Percentiles rank a stretch among this genome's conserved stretches.
phyloP scores from a whole-genome alignment of 371 early-diverging fungal species.

The Furculomyces boomerangus region DNA sequence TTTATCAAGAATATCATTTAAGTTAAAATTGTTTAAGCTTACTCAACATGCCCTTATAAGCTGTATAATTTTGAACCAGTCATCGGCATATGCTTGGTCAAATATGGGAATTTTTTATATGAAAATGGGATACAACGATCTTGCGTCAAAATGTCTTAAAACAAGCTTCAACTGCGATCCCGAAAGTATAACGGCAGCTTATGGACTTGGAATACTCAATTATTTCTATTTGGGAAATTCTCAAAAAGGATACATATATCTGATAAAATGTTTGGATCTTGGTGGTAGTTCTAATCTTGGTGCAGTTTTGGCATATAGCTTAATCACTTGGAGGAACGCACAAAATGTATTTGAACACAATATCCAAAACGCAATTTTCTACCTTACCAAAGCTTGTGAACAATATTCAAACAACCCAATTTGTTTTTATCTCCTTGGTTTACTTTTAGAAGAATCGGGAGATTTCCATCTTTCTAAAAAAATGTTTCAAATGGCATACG shows the following conservation, averaged over 20 bases:
- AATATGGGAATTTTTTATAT: background rate
- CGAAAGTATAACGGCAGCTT: background rate
- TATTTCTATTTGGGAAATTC: background rate
- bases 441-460: background rate
- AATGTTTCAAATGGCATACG: background rate
- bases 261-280: background rate
- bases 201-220: background rate
- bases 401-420: background rate
- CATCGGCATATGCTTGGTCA: background rate
- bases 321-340: background rate
- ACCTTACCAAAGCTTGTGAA: background rate
- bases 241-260: background rate
- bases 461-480: background rate
- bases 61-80: background rate
- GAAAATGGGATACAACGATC: background rate
- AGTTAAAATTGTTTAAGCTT: background rate
- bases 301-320: background rate
- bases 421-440: background rate
- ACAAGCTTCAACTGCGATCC: background rate
- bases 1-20: background rate
- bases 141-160: background rate
- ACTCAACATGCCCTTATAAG: background rate
- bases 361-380: background rate
- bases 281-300: background rate
- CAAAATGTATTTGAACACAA: background rate